Evolutionary conservation across 2,329 filamentous ascomycete species (phyloP), one percentile per base, ranked within the genome.

Genomic region (Aspergillus sclerotialis): DNA sequence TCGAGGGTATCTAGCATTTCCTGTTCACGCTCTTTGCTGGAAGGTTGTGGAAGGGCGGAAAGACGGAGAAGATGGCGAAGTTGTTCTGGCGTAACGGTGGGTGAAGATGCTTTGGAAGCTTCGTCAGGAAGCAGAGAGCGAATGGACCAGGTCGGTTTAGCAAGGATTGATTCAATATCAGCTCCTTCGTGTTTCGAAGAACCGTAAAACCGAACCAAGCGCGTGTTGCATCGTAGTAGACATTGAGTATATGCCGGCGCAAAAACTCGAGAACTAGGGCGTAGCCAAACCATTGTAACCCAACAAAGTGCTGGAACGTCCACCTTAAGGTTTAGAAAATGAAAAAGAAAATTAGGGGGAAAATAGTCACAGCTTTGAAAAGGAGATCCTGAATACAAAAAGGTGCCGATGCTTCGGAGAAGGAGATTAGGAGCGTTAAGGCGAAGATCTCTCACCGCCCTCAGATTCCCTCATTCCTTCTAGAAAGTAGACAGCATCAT

Each of bases 61-160:
- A 96, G 80, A 12, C 85, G 84, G 23, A 95, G 80, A 7, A 96
- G 78, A 59, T 95, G 90, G 48, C 77, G 78, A 0, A 96, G 74
- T 57, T 87, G 80, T 28, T 76, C 56, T 1, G 78, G 67, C 0
- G 82, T 79, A 42, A 93, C 68, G 54, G 49, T 53, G 35, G 44
- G 49, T 3, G 40, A 49, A 12, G 28, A 58, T 23, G 23, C 43
- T 28, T 35, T 58, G 36, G 34, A 58, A 30, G 33, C 50, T n/a
- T 60, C 37, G 36, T 53, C 51, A 9, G 82, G 77, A 0, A 92
- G 69, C 4, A 94, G 77, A 7, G 83, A 81, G 21, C 76, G 69
- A 45, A 93, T 80, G 29, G 89, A 94, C 89, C 89, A 95, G 31
- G 76, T 82, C 14, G 89, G 87, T 39, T 73, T 72, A 11, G 76